Base-by-base conservation (phyloP, 768 basidiomycete species). In the Pulveroboletus sp. region DNA sequence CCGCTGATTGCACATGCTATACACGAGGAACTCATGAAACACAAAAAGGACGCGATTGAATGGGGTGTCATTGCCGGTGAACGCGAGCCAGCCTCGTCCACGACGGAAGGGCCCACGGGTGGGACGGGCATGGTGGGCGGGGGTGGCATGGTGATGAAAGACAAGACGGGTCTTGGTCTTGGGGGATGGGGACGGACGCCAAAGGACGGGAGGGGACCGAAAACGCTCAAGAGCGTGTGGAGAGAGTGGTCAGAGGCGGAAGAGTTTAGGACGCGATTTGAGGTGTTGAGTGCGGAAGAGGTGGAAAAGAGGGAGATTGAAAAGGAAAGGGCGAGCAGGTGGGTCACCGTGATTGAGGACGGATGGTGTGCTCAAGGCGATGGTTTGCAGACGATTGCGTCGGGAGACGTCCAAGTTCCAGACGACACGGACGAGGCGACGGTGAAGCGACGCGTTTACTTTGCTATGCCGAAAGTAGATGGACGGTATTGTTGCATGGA, bases 41-140 rank as follows among this genome's bases (percentile, higher is more conserved):
- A 97, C 67, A 97, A 95, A 66, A 90, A 90, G 59, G 94, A 97
- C 63, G 91, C 87, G 5, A 80, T 97, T 29, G 97, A 98, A 63
- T 89, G 93, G 82, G 92, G 95, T 17, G 82, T 98, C 24, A 77
- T 97, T 37, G 83, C 81, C 9, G 81, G 74, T 2, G 77, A 84
- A 40, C 72, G 70, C 16, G 72, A 74, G 34, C 47, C 61, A 13
- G 42, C 50, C 3, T 53, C 60, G 1, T 44, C 51, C 14, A 46
- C 52, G 10, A 40, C 52, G 9, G 63, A 65, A 10, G 62, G 58
- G 10, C 31, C 47, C 5, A 40, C 52, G 20, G 42, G 20, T 4
- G 61, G 50, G 11, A 16, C 31, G 4, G 32, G 57, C 7, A 19
- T 34, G 39, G 53, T 31, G 41, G 57, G 56, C 14, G 49, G 63